Conservation (phyloP, 176 grass and related monocot genomes). For the Oryza officinalis region DNA sequence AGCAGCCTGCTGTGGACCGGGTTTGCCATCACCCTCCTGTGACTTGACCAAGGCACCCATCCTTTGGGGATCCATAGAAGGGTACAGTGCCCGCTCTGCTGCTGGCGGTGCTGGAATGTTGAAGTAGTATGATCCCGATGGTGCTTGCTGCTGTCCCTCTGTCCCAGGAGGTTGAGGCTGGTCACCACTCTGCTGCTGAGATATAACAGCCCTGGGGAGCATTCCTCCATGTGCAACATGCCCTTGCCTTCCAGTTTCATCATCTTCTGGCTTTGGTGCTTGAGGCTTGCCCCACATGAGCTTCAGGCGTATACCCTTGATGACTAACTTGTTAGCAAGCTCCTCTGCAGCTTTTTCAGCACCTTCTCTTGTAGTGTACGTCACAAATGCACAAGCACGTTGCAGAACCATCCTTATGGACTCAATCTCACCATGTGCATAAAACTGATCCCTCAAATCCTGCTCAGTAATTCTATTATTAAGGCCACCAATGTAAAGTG, state of each 20-base stretch:
- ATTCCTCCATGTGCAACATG: conserved; percentile 72
- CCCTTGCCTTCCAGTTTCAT: conserved; percentile 65
- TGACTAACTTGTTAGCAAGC: conserved; percentile 88
- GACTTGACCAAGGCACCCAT: conserved; percentile 81
- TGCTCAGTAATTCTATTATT: conserved; percentile 76
- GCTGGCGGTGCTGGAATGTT: conserved; percentile 80
- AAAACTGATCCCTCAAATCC: conserved; percentile 92
- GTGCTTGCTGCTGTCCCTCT: conserved; percentile 52
- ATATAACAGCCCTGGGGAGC: conserved; percentile 91
- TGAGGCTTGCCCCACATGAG: conserved; percentile 97
- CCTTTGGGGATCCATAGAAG: conserved; percentile 95
- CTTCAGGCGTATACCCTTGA: conserved; percentile 89
- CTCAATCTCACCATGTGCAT: conserved; percentile 93
- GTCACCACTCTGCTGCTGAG: conserved; percentile 73
- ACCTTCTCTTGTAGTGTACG: conserved; percentile 86
- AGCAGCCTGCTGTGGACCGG: conserved; percentile 39
- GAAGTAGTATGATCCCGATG: conserved; percentile 60
- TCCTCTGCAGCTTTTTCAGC: conserved; percentile 95
- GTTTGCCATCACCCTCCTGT: conserved; percentile 52
- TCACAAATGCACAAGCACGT: conserved; percentile 81
- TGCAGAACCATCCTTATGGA: conserved; percentile 95
- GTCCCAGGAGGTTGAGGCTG: conserved; percentile 65
- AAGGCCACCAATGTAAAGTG: conserved; percentile 89
- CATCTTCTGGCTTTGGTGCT: conserved; percentile 65
- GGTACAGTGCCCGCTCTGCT: conserved; percentile 62